Conservation (phyloP, 306 rosid species). For the Fragaria iinumae region DNA sequence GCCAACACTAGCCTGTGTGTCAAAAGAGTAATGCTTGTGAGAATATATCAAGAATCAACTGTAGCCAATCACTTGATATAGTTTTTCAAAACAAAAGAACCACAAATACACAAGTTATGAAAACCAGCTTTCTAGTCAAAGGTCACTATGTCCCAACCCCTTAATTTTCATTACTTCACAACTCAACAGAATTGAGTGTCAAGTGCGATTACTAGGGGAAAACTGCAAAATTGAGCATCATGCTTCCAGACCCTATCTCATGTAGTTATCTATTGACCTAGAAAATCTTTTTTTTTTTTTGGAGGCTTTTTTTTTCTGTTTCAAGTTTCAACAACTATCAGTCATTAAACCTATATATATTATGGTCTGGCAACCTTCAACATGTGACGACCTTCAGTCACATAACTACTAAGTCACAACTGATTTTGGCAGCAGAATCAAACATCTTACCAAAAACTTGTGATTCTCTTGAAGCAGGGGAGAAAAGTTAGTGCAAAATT, state of each 20-base stretch:
- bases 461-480: slow-evolving; percentile 87
- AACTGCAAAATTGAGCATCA: background rate
- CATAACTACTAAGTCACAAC: background rate
- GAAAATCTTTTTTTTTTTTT: background rate
- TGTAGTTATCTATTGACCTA: background rate
- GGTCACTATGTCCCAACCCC: background rate
- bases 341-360: background rate
- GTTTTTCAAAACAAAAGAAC: background rate
- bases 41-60: background rate
- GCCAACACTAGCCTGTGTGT: slow-evolving; percentile 74
- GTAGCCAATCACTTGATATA: slow-evolving; percentile 9
- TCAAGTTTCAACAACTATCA: background rate
- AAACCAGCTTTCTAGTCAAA: background rate
- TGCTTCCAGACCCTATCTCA: background rate
- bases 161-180: slow-evolving; percentile 4
- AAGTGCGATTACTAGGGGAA: background rate
- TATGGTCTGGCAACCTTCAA: background rate
- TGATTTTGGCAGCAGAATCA: slow-evolving; percentile 15
- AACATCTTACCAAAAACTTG: slow-evolving; percentile 76
- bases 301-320: no score
- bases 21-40: slow-evolving; percentile 19
- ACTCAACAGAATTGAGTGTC: background rate
- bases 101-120: background rate
- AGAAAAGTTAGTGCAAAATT: slow-evolving; percentile 62
- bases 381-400: background rate